Percentiles rank a stretch among this genome's conserved stretches.
Conservation (phyloP, 1,284 basidiomycete species). For the Ustilago curta region DNA sequence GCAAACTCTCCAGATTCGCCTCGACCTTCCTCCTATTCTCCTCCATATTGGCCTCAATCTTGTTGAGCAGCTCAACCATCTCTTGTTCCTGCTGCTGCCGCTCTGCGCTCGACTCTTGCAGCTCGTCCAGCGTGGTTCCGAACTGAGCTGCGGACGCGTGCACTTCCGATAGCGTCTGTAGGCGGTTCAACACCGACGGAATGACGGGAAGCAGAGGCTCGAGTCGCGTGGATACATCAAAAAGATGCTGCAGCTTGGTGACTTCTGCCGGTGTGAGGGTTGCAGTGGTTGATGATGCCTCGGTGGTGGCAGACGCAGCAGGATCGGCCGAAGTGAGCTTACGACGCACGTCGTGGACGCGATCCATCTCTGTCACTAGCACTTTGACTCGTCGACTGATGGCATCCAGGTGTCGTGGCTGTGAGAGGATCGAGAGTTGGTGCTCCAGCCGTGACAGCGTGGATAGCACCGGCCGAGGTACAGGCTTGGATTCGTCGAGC, state of each 20-base stretch:
- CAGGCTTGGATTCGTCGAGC: slow-evolving; percentile 58
- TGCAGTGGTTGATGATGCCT: neutral
- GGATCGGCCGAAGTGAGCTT: slow-evolving; percentile 70
- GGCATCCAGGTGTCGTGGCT: slow-evolving; percentile 96
- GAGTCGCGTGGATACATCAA: slow-evolving; percentile 83
- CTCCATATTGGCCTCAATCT: slow-evolving; percentile 72
- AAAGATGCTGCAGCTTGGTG: slow-evolving; percentile 66
- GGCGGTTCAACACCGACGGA: slow-evolving; percentile 86
- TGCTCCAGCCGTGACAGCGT: slow-evolving; percentile 84
- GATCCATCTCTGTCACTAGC: slow-evolving; percentile 90
- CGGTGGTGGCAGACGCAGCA: slow-evolving; percentile 36
- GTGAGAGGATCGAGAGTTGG: slow-evolving; percentile 87
- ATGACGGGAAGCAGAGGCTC: slow-evolving; percentile 89
- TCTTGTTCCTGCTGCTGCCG: slow-evolving; percentile 77
- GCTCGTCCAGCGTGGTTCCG: slow-evolving; percentile 73
- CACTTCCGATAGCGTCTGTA: slow-evolving; percentile 83
- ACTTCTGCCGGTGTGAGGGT: slow-evolving; percentile 43
- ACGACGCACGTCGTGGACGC: slow-evolving; percentile 75
- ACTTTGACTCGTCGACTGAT: slow-evolving; percentile 93
- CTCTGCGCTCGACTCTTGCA: slow-evolving; percentile 79
- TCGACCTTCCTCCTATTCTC: slow-evolving; percentile 74
- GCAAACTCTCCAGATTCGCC: slow-evolving; percentile 74
- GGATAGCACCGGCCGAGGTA: slow-evolving; percentile 83
- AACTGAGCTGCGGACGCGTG: slow-evolving; percentile 86
- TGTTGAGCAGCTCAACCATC: slow-evolving; percentile 77